A percentile compares a stretch with the other conserved stretches of the same genome.
Evolutionary conservation across 169 alveolate genomes (phyloP).

Genomic region (Theileria sp.): DNA sequence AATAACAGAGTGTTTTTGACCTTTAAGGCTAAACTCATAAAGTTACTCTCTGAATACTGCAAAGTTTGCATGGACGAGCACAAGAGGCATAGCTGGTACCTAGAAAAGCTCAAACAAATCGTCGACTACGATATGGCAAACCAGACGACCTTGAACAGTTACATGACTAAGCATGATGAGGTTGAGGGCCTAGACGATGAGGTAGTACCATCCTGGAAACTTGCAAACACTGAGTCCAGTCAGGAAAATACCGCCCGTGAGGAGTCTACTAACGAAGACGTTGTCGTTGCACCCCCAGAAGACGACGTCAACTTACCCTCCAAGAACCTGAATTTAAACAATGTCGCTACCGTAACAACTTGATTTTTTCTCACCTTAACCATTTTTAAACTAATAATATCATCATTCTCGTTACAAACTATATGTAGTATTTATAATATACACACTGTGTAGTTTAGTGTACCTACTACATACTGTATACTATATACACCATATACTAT

Average conservation of each 20-base stretch:
- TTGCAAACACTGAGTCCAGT: slow-evolving; percentile 7
- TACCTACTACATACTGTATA: neutral
- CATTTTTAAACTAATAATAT: neutral
- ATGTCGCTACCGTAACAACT: neutral
- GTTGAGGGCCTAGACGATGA: slow-evolving; percentile 48
- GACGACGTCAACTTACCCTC: neutral
- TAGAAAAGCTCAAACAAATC: slow-evolving; percentile 39
- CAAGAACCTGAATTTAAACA: neutral
- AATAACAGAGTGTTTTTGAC: slow-evolving; percentile 80
- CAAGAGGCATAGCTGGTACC: slow-evolving; percentile 74
- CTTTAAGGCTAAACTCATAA: slow-evolving; percentile 75
- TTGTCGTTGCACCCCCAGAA: neutral
- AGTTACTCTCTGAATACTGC: slow-evolving; percentile 71
- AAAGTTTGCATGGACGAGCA: slow-evolving; percentile 65
- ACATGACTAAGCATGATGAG: neutral
- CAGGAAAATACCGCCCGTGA: slow-evolving; percentile 5
- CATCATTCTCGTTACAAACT: neutral
- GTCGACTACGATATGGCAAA: slow-evolving; percentile 37
- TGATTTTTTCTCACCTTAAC: neutral
- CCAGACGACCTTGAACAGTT: slow-evolving; percentile 29
- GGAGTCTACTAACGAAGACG: neutral
- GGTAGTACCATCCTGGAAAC: slow-evolving; percentile 49
- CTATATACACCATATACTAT: neutral
- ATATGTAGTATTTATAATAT: neutral
- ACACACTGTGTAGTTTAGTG: neutral